Base-by-base conservation (phyloP, 208 protist species). In the Strigomonas galati region DNA sequence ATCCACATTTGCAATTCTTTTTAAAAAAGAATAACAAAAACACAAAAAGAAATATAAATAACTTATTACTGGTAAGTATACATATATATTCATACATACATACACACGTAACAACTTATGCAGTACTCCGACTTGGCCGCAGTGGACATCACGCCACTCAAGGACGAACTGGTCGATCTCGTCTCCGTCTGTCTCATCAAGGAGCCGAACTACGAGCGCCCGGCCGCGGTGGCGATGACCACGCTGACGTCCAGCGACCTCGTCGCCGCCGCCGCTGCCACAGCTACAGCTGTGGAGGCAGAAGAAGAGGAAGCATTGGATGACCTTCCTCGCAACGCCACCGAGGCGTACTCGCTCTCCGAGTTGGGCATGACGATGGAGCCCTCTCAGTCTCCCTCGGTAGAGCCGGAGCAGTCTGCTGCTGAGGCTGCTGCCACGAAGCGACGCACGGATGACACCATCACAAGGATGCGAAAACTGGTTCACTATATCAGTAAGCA, bases 131-230 rank as follows among this genome's bases (percentile, higher is more conserved):
- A 28, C 7, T 12, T 64, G 2, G 58, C 65, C 9, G 56, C 69
- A 17, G 74, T 53, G 14, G 77, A 84, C 44, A 27, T 91, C 15
- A 58, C 58, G 24, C 32, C 63, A 4, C 57, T 84, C 21, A 98
- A 98, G 76, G 65, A 80, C 9, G 79, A 85, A 59, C 65, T 98
- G 5, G 71, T 97, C 21, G 85, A 84, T 53, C 21, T 85, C 4
- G 85, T 97, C 15, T 89, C 77, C 17, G 84, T 76, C 0, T 85
- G 85, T 52, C 59, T 98, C 9, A 82, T 98, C 32, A 79, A 82
- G 35, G 92, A 97, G 65, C 90, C 92, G 17, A 55, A 71, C 27
- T 80, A 79, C 52, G 67, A 87, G 48, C 59, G 59, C 1, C 30
- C 53, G 1, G n/a, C n/a, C n/a, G n/a, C n/a, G n/a, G n/a, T n/a